These are phyloP conservation scores for Paracoccidioides brasiliensis DNA, from an alignment of 2,329 filamentous ascomycete species.

Conservation along the genomic window DNA sequence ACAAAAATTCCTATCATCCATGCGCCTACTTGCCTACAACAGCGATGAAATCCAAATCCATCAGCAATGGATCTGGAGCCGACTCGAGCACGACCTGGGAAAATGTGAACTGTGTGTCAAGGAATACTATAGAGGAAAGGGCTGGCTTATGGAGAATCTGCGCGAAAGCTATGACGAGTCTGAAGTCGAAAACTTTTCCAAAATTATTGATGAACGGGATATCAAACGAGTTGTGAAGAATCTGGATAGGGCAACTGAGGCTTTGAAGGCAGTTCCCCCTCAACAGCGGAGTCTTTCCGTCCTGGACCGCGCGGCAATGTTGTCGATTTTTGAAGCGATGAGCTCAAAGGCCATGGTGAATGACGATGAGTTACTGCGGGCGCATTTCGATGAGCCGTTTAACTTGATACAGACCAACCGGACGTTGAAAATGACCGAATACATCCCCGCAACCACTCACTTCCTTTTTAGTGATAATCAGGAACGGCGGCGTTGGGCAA, in stretches of 20 bases:
- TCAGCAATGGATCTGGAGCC: conserved; percentile 45
- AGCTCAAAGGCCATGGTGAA: conserved; percentile 69
- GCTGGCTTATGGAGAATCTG: conserved; percentile 48
- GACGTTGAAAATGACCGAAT: conserved; percentile 61
- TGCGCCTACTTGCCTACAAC: conserved; percentile 55
- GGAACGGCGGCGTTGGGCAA: conserved; percentile 53
- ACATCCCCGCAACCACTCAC: conserved; percentile 66
- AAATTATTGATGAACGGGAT: conserved; percentile 47
- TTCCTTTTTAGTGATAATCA: conserved; percentile 69
- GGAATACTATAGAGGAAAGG: conserved; percentile 60
- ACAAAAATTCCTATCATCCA: conserved; percentile 52
- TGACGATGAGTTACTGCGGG: conserved; percentile 38
- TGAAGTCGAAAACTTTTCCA: conserved; percentile 39
- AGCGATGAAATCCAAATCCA: conserved; percentile 47
- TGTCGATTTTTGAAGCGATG: conserved; percentile 76
- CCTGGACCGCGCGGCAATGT: conserved; percentile 49
- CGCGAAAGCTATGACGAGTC: conserved; percentile 41
- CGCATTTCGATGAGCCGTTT: conserved; percentile 72
- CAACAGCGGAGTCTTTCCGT: conserved; percentile 38
- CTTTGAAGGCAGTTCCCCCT: conserved; percentile 39
- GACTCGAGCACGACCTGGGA: conserved; percentile 46
- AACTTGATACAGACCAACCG: conserved; percentile 64
- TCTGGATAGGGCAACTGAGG: conserved; percentile 42
- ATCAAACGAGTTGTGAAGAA: conserved; percentile 49
- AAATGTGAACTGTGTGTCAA: conserved; percentile 58